phyloP scores from a whole-genome alignment of 768 basidiomycete genomes.

The Podaxis mareebaensis region DNA sequence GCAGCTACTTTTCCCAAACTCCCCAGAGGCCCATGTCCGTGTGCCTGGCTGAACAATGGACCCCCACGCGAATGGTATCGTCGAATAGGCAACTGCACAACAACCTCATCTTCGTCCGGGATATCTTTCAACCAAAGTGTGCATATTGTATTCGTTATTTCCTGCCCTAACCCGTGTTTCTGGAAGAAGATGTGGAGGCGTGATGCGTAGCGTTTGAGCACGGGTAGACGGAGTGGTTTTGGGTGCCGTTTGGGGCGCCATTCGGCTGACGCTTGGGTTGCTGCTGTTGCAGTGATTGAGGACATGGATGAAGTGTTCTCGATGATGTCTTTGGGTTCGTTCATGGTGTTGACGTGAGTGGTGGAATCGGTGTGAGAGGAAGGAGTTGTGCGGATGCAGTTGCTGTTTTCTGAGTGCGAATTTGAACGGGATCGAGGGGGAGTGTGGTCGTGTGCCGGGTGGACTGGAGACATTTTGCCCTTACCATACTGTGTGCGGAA shows the following conservation, averaged over 20 bases:
- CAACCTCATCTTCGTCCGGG: constrained; percentile 34
- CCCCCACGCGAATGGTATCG: neutral
- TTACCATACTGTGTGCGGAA: constrained; percentile 39
- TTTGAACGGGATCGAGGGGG: too few species aligned
- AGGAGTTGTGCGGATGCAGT: too few species aligned
- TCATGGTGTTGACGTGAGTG: neutral
- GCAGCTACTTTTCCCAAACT: constrained; percentile 20
- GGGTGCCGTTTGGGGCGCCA: constrained; percentile 32
- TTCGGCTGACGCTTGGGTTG: constrained; percentile 20
- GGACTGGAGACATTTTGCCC: constrained; percentile 34
- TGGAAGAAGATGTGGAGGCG: constrained; percentile 40
- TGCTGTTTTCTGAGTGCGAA: too few species aligned
- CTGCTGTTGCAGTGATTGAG: neutral
- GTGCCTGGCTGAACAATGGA: too few species aligned
- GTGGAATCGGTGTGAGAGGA: neutral
- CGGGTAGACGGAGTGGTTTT: constrained; percentile 35
- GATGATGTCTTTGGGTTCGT: neutral
- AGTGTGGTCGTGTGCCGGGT: constrained; percentile 17
- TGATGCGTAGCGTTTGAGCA: constrained; percentile 40
- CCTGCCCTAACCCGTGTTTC: constrained; percentile 32
- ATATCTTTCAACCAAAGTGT: constrained; percentile 47
- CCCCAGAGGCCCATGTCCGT: neutral
- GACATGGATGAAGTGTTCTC: neutral
- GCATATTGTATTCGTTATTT: constrained; percentile 36
- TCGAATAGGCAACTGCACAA: constrained; percentile 28